Conservation (phyloP, 192 early-diverging fungal species). For the Dispira parvispora region DNA sequence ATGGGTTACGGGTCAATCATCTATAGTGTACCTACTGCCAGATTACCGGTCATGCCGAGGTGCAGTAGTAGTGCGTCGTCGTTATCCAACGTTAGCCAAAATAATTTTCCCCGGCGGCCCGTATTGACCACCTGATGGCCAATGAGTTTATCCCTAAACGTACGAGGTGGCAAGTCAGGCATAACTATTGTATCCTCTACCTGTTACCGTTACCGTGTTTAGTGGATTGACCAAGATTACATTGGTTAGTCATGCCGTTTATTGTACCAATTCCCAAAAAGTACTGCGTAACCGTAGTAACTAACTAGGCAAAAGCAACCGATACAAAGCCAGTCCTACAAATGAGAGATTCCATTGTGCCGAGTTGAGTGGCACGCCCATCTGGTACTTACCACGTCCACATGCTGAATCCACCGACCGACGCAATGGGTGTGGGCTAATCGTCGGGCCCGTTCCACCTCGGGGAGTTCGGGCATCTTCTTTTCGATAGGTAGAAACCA, state of each 20-base stretch:
- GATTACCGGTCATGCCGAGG: slow-evolving; percentile 58
- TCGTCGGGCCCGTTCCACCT: slow-evolving; percentile 50
- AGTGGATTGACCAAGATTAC: too few relatives aligned
- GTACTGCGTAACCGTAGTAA: too few relatives aligned
- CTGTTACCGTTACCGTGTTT: slow-evolving; percentile 4
- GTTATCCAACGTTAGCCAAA: slow-evolving; percentile 27
- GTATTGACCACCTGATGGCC: slow-evolving; percentile 37
- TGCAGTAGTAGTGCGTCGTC: slow-evolving; percentile 33
- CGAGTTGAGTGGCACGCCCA: too few relatives aligned
- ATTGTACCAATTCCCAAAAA: too few relatives aligned
- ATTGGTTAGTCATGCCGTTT: too few relatives aligned
- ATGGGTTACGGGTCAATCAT: too few relatives aligned
- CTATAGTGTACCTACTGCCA: slow-evolving; percentile 14
- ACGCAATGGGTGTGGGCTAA: slow-evolving; percentile 33
- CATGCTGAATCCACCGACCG: slow-evolving; percentile 27
- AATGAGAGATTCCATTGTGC: too few relatives aligned
- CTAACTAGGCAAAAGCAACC: too few relatives aligned
- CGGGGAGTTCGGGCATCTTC: slow-evolving; percentile 52
- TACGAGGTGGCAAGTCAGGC: slow-evolving; percentile 13
- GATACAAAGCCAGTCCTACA: too few relatives aligned
- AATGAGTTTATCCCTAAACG: slow-evolving; percentile 22
- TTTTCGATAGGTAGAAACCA: too few relatives aligned
- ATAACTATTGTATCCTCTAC: slow-evolving; percentile 32
- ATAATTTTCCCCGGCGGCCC: slow-evolving; percentile 59
- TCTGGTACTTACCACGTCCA: slow-evolving; percentile 20